These are phyloP conservation scores for Penicillium bovifimosum DNA, from an alignment of 495 filamentous ascomycete species.

Conservation along the genomic window DNA sequence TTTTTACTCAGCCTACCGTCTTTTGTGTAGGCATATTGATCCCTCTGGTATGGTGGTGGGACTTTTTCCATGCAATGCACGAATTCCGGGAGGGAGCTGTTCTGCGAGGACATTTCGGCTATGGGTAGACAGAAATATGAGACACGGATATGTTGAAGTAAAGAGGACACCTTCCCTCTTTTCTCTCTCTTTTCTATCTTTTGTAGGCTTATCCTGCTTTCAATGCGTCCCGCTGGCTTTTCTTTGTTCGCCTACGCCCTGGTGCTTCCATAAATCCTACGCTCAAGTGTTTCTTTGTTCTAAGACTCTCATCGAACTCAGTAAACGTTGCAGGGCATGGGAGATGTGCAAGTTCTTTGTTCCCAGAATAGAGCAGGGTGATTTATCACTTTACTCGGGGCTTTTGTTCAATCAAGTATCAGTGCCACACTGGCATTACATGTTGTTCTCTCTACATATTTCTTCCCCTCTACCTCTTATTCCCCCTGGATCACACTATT, in stretches of 20 bases:
- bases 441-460: neutral
- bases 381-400: no score
- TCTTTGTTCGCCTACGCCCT: neutral
- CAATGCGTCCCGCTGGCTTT: neutral
- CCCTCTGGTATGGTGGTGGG: neutral
- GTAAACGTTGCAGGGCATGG: no score
- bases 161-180: neutral
- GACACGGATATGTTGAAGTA: neutral
- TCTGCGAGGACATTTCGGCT: neutral
- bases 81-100: neutral
- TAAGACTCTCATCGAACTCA: no score
- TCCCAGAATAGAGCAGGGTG: neutral
- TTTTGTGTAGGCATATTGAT: neutral
- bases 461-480: neutral
- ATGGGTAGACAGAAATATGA: neutral
- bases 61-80: constrained; percentile 1
- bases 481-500: neutral
- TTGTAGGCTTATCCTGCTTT: neutral
- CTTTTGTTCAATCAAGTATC: neutral
- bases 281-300: neutral
- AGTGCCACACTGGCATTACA: neutral
- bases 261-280: neutral
- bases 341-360: neutral
- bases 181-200: neutral
- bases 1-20: neutral